A percentile compares a stretch with the other conserved stretches of the same genome.
Conservation (phyloP, 2,329 filamentous ascomycete species). For the Fusarium sterilihyphosum region DNA sequence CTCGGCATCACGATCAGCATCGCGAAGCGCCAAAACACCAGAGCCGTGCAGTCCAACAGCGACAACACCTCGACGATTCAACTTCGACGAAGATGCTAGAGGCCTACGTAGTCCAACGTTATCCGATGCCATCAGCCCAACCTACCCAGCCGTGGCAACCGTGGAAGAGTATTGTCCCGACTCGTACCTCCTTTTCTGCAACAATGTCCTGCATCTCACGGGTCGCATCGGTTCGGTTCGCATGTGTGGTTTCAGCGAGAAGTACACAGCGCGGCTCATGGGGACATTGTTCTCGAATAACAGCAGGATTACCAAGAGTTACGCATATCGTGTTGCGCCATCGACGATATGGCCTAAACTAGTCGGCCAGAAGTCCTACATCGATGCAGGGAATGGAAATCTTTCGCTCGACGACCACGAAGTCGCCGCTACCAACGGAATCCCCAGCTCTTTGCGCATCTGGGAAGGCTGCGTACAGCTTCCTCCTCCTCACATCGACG, state of each 20-base stretch:
- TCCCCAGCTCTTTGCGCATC: background rate
- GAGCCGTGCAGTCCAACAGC: constrained; percentile 9
- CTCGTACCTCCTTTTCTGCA: constrained; percentile 45
- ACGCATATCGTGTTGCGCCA: constrained; percentile 45
- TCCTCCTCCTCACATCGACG: constrained; percentile 38
- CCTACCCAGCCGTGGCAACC: background rate
- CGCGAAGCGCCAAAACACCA: constrained; percentile 8
- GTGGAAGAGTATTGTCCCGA: constrained; percentile 46
- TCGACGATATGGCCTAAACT: constrained; percentile 47
- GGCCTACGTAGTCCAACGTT: background rate
- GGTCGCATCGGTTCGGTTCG: constrained; percentile 47
- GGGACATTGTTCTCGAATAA: constrained; percentile 40
- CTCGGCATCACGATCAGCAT: constrained; percentile 14
- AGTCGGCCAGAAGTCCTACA: constrained; percentile 41
- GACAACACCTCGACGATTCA: background rate
- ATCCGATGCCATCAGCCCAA: background rate
- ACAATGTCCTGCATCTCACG: constrained; percentile 44
- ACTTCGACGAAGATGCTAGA: background rate
- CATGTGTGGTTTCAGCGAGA: constrained; percentile 50
- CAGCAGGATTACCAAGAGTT: background rate
- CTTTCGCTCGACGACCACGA: constrained; percentile 39
- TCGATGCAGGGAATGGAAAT: constrained; percentile 40
- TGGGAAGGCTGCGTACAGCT: constrained; percentile 42
- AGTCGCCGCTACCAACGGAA: background rate
- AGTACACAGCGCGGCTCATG: constrained; percentile 44